Evolutionary conservation across 2,329 filamentous ascomycete genomes (phyloP), one percentile per base, ranked within the genome.

Genomic region (Thelonectria olida): DNA sequence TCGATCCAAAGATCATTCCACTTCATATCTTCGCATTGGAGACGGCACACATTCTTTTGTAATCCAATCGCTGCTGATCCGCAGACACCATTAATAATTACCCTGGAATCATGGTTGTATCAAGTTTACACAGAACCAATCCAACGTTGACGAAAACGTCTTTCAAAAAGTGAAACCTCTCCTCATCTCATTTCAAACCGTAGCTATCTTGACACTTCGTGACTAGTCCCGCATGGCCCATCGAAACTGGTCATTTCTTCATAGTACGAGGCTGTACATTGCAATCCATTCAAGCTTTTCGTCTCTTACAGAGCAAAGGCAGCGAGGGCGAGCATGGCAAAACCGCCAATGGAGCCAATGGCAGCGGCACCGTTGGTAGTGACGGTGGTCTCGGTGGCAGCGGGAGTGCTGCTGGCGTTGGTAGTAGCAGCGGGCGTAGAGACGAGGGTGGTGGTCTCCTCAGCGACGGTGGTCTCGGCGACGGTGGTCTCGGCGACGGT

Each of bases 301-400:
- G n/a, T 17, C 2, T 12, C 23, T 78, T 78, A 79, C 74, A 79
- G 75, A 65, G 76, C 76, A 64, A 78, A 56, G 59, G 68, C 75
- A 61, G 66, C 74, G 47, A 76, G 58, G 48, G 66, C 73, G 48
- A 74, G 65, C 65, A 77, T 68, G 68, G 73, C 76, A 19, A 76
- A 53, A 52, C 66, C 74, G n/a, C 75, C 74, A 20, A 74, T 39
- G 66, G 74, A 68, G 64, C 65, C 71, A 56, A 75, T 36, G 51
- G 66, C 68, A 53, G 73, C 74, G 54, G 75, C 76, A 52, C 68
- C 75, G 61, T 61, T 72, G 54, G 69, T 69, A 58, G 69, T 67
- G 57, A 66, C 63, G 48, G 60, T 13, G 38, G 49, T 31, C 44
- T 28, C n/a, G 38, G 44, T 39, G 34, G 50, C 22, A n/a, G 31